Conservation (phyloP, 2,329 filamentous ascomycete species). For the Aspergillus latus region DNA sequence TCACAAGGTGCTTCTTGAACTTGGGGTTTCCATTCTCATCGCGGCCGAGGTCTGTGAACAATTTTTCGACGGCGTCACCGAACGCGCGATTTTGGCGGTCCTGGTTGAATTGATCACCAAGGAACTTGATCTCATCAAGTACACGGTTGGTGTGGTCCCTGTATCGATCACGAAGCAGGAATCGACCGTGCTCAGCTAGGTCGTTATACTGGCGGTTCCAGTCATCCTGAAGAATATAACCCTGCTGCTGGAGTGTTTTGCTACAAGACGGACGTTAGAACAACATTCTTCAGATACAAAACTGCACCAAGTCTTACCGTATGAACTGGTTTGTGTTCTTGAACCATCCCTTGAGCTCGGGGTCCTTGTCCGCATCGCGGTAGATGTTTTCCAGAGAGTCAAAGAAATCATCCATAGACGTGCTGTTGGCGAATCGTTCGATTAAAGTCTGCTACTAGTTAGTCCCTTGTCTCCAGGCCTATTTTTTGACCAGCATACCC, state of each 20-base stretch:
- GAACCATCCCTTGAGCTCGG: conserved; percentile 89
- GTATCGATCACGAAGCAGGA: conserved; percentile 86
- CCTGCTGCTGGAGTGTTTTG: conserved; percentile 81
- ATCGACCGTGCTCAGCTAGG: conserved; percentile 81
- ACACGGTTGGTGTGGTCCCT: conserved; percentile 80
- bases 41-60: conserved; percentile 88
- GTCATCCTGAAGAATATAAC: conserved; percentile 80
- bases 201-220: conserved; percentile 79
- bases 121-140: conserved; percentile 84
- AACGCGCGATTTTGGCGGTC: conserved; percentile 86
- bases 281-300: too few relatives aligned
- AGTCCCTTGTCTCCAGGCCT: conserved; percentile 30
- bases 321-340: conserved; percentile 73
- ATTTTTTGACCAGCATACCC: conserved; percentile 48
- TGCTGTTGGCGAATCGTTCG: conserved; percentile 94
- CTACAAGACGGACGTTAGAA: conserved; percentile 32
- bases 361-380: conserved; percentile 78
- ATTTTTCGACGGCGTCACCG: conserved; percentile 70
- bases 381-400: conserved; percentile 84
- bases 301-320: conserved; percentile 37
- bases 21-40: conserved; percentile 78
- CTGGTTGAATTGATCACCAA: conserved; percentile 83
- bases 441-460: conserved; percentile 66
- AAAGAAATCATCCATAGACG: conserved; percentile 83
- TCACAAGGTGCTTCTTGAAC: conserved; percentile 92